These are phyloP conservation scores for Primulina huaijiensis DNA, from an alignment of 257 asterid species.

Conservation along the genomic window DNA sequence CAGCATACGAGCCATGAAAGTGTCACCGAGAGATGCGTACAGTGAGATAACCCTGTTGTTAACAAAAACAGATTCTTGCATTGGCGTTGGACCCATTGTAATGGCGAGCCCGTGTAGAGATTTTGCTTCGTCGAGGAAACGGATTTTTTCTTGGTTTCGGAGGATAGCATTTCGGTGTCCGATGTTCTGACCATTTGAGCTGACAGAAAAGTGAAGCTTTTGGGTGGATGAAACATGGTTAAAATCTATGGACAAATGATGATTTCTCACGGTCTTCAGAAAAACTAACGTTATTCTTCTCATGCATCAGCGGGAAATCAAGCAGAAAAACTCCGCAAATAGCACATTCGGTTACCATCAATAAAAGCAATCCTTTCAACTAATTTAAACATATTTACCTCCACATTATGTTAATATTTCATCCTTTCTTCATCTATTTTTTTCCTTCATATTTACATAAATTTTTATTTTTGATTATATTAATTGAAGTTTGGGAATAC, in stretches of 20 bases:
- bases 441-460: no score
- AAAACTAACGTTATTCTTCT: slow-evolving; percentile 28
- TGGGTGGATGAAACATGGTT: slow-evolving; percentile 19
- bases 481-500: no score
- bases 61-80: slow-evolving; percentile 47
- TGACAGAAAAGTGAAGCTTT: slow-evolving; percentile 29
- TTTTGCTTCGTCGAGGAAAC: slow-evolving; percentile 41
- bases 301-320: slow-evolving; percentile 37
- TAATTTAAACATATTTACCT: no score
- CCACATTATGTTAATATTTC: no score
- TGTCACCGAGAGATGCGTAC: slow-evolving; percentile 40
- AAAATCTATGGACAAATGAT: slow-evolving; percentile 9
- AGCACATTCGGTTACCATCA: background rate
- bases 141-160: slow-evolving; percentile 41
- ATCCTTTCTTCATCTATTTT: no score
- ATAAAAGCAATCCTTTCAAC: background rate
- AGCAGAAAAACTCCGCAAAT: background rate
- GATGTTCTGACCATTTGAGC: slow-evolving; percentile 34
- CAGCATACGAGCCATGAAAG: slow-evolving; percentile 41
- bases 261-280: slow-evolving; percentile 13
- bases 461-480: no score
- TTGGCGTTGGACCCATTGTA: slow-evolving; percentile 41
- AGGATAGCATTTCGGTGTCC: slow-evolving; percentile 39
- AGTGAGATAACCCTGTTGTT: slow-evolving; percentile 42
- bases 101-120: slow-evolving; percentile 61